Evolutionary conservation across 805 yeast genomes (phyloP), one percentile per base, ranked within the genome.

Genomic region (Candida sphagnicola): DNA sequence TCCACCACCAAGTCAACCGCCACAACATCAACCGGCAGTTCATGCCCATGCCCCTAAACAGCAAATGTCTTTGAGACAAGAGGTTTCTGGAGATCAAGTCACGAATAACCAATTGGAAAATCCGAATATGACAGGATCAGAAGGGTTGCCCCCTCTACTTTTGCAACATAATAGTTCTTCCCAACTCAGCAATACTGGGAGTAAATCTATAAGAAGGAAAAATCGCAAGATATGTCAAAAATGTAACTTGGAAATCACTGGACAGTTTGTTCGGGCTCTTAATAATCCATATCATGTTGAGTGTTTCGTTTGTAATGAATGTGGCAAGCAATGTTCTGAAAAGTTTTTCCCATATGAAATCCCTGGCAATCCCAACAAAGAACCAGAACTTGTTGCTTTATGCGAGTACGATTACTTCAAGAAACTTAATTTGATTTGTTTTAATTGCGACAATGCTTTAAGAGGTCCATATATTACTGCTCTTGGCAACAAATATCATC

Each of bases 381-480:
- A 87, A 0, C 36, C 39, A 3, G 45, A 53, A 8, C 67, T 59
- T 39, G 74, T 69, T n/a, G 67, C 74, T 5, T 70, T 93, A 18
- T 93, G 99, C 62, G 99, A 93, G 62, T 85, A 79, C 48, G 95
- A 93, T 62, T 93, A 89, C 59, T 93, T 93, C 67, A 80, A 77
- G 55, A 76, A 95, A 49, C 75, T 89, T 40, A 85, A 86, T 41
- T 72, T 93, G 37, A 76, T 93, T n/a, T 93, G 99, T 56, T 76
- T 74, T 53, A 85, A 80, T 13, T 93, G 99, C 64, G 78, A 86
- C 46, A 77, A 75, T 18, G 95, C 96, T 3, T 70, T 95, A 36
- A 67, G 96, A 50, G 97, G 97, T 0, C 85, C 95, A 1, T 91
- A 91, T 62, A 89, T 90, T 42, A 90, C 96, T 1, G 97, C 97